Evolutionary conservation across 2,329 filamentous ascomycete species (phyloP), one percentile per base, ranked within the genome.

Genomic region (Chaetothyriales sp.): DNA sequence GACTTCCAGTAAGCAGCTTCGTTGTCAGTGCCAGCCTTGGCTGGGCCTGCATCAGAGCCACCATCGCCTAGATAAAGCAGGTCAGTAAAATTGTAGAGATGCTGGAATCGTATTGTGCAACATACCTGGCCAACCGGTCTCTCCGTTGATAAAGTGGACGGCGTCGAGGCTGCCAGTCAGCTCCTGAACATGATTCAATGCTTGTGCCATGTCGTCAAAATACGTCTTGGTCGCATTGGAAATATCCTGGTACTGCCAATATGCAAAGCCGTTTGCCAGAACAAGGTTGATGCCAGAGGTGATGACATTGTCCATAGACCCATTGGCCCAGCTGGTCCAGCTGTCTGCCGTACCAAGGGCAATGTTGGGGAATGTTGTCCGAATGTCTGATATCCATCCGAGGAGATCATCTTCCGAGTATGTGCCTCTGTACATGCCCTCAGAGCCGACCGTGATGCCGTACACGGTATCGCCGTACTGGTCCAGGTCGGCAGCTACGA

Each of bases 321-420:
- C 81, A 62, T 84, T 81, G 46, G 76, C 73, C 61, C 73, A 81
- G 66, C 82, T 83, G 69, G 84, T 85, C 82, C 82, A 86, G 63
- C 74, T 79, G 66, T 86, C 82, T 6, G 81, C 82, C 9, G 79
- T 84, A 48, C 82, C 81, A 44, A 84, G 71, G 58, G 74, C 76
- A 59, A 79, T 70, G 42, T 67, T 67, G 22, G 58, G 74, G 71
- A 62, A 81, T 28, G 74, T 68, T 43, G 68, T 63, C 68, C 79
- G 77, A 55, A 83, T 75, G 48, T 78, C 72, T 53, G 75, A 68
- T 65, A 86, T 83, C 65, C 80, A 80, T 51, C 66, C 67, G 48
- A 79, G 65, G 47, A 86, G 74, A 59, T 79, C 63, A 6, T 71
- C 63, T 46, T 76, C 80, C 8, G 76, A 81, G 64, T 84, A 77